Conservation (phyloP, 352 stramenopile genomes). For the Thalassiosira mediterranea region DNA sequence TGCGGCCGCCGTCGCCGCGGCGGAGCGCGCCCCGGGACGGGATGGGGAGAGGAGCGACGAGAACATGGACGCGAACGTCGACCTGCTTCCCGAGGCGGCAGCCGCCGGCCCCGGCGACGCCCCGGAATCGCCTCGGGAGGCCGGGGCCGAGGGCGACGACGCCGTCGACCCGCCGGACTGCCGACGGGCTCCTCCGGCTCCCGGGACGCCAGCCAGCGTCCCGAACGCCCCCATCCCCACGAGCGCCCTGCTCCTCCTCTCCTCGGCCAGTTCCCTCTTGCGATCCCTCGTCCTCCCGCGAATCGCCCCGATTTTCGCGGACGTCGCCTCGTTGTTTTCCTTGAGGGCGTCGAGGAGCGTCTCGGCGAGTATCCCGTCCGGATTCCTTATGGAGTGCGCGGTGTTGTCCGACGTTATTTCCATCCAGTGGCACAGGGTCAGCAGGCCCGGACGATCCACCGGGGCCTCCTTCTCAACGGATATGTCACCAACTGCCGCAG, state of each 20-base stretch:
- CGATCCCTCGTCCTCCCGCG: conserved; percentile 65
- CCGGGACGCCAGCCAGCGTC: conserved; percentile 15
- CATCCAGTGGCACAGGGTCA: conserved; percentile 77
- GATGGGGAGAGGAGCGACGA: conserved; percentile 29
- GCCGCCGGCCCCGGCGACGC: not conserved
- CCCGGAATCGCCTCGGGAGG: too few species aligned
- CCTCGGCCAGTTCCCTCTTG: conserved; percentile 79
- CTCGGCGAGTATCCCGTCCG: conserved; percentile 74
- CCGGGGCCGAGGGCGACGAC: not conserved
- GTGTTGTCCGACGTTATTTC: conserved; percentile 79
- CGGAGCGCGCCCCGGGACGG: conserved; percentile 9
- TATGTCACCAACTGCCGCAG: not conserved
- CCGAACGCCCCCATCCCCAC: conserved; percentile 61
- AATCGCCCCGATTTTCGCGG: conserved; percentile 56
- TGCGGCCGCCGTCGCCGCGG: conserved; percentile 1
- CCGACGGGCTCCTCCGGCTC: not conserved
- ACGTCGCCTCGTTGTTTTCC: conserved; percentile 48
- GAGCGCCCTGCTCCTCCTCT: conserved; percentile 68
- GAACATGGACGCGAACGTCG: conserved; percentile 62
- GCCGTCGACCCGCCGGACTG: not conserved
- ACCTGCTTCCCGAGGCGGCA: conserved; percentile 23
- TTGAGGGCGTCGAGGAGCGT: conserved; percentile 77
- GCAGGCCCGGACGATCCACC: conserved; percentile 31
- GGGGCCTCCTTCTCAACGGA: not conserved
- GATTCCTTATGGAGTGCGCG: conserved; percentile 52